Evolutionary conservation across 2,329 filamentous ascomycete genomes (phyloP), one percentile per base, ranked within the genome.

Genomic region (Cryphonectria japonica): DNA sequence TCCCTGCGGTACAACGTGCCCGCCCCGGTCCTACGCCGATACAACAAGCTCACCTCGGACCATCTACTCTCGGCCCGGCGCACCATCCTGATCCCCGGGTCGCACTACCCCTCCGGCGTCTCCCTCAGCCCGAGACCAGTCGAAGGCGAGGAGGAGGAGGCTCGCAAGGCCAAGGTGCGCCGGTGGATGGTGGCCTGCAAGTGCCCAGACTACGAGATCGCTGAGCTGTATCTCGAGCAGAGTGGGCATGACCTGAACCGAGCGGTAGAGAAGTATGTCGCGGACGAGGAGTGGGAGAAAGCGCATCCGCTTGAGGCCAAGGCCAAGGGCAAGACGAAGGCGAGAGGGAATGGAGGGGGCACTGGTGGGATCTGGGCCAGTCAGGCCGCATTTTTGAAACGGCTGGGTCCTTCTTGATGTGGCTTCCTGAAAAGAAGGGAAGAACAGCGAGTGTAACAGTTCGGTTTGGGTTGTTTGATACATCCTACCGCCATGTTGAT

Each of bases 181-280:
- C 87, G 91, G 73, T 95, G 91, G 84, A 95, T 95, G 93, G 89
- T 93, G 2, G 85, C 86, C 1, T 93, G 91, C 81, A 95, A 95
- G 78, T 91, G 93, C 39, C 83, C 88, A 34, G 91, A 95, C 83
- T 95, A 90, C 81, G 91, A 94, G 77, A 84, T 94, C 66, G 93
- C 93, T 1, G 79, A 92, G 39, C 78, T 95, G 29, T 96, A 96
- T 79, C 85, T 96, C 60, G 87, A 93, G 76, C 90, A 93, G 78
- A 83, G 85, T 32, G 84, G 85, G 9, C 93, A 92, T 78, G 85
- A 94, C 75, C 82, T 95, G 22, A 87, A 89, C 3, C 79, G 81
- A 39, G 92, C 93, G 0, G 85, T 92, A 8, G 84, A 87, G 52
- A 84, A 86, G 3, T 94, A 88, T 78, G 84, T 87, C 74, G 91